Evolutionary conservation across 768 basidiomycete species (phyloP), one percentile per base, ranked within the genome.

Genomic region (Trametopsis cervina): DNA sequence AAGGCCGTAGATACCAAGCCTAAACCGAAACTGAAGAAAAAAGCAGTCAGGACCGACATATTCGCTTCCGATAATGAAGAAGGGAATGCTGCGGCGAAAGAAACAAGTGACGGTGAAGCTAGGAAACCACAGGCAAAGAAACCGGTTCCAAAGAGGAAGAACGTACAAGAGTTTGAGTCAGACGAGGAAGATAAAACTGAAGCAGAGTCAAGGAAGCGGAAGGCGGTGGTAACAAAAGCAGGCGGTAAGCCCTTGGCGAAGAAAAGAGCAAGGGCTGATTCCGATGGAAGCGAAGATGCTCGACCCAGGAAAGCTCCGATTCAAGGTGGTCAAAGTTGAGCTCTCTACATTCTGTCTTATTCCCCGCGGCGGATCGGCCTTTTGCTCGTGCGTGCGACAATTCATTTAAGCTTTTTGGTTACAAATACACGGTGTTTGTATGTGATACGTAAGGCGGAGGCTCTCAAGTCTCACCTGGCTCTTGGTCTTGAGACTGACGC

Each of bases 21-120:
- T 12, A 72, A 71, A 55, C 66, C 67, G 3, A 80, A 79, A 59
- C 73, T 69, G 50, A 78, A 73, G 65, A 70, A 74, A 54, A 65
- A 66, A 22, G 52, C 40, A 4, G 36, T 15, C 13, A 57, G 62
- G 0, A 75, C 76, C 42, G 74, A 83, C 60, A 76, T 74, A 7
- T 87, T 86, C 63, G 77, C 66, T 39, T 81, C 80, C 41, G 80
- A 80, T 43, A 67, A 69, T 37, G 66, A 59, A 12, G 52, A 55
- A 2, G 57, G 47, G 20, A 58, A 21, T 56, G 57, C 45, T 51
- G 53, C 36, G 58, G 47, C 15, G 36, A 37, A 29, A 20, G 4
- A 22, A 4, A 15, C 46, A 26, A 9, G 23, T 15, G 39, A 21
- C 23, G 25, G n/a, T 11, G 40, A 40, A 20, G 49, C 11, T 9